phyloP scores from a whole-genome alignment of 1,139 yeast genomes.

The Magnusiomyces sp. region DNA sequence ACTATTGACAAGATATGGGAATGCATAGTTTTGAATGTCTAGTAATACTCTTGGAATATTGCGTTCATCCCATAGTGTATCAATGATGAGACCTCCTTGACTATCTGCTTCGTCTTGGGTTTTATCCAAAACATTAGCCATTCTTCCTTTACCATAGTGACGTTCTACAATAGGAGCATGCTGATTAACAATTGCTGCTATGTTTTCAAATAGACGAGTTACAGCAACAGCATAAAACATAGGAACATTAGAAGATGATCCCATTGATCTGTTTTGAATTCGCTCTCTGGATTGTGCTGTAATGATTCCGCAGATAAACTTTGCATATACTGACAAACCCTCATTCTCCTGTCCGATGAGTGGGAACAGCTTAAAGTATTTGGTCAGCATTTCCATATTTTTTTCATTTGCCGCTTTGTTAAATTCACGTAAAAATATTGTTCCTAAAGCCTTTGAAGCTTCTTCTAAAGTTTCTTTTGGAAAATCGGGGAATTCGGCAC shows the following conservation, averaged over 20 bases:
- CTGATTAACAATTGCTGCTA: conserved; percentile 76
- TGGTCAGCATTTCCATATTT: conserved; percentile 63
- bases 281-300: conserved; percentile 66
- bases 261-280: conserved; percentile 32
- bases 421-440: conserved; percentile 54
- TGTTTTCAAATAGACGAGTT: conserved; percentile 71
- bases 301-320: conserved; percentile 76
- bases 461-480: conserved; percentile 51
- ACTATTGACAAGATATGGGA: conserved; percentile 33
- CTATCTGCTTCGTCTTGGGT: conserved; percentile 85
- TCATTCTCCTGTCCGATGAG: conserved; percentile 60
- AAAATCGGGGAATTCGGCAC: conserved; percentile 76
- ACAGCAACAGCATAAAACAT: conserved; percentile 57
- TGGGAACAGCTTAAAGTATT: conserved; percentile 81
- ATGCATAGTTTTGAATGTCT: conserved; percentile 52
- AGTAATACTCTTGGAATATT: conserved; percentile 47
- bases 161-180: conserved; percentile 71
- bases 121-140: conserved; percentile 57
- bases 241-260: conserved; percentile 21
- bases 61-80: conserved; percentile 73
- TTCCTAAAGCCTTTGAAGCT: conserved; percentile 53
- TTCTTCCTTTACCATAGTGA: conserved; percentile 61
- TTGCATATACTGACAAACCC: conserved; percentile 76
- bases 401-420: conserved; percentile 56
- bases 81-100: conserved; percentile 81